Percentiles rank a stretch among this genome's conserved stretches.
phyloP scores from a whole-genome alignment of 306 rosid genomes.

The Cucumis sativus region DNA sequence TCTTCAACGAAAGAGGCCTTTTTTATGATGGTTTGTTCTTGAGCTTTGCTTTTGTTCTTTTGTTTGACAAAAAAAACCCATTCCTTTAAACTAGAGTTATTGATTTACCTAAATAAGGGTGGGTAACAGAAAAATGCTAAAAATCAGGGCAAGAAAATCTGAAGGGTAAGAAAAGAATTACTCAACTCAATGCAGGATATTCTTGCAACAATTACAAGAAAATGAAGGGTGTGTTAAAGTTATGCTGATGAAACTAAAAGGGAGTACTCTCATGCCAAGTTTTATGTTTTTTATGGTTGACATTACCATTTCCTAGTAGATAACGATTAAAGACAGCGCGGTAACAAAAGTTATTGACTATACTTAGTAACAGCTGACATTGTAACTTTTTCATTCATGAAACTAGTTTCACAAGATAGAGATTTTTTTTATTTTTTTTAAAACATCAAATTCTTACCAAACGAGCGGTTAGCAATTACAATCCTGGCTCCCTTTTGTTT shows the following conservation, averaged over 20 bases:
- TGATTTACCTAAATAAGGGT: background rate
- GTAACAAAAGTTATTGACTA: background rate
- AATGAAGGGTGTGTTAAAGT: background rate
- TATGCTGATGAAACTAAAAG: background rate
- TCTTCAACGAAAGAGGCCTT: background rate
- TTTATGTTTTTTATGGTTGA: background rate
- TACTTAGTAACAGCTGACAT: background rate
- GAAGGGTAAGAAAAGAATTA: background rate
- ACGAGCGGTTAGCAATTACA: constrained; percentile 90
- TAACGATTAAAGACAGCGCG: background rate
- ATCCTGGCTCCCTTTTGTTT: constrained; percentile 82
- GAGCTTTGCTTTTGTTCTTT: too few species aligned
- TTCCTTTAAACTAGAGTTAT: background rate
- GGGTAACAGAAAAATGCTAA: background rate
- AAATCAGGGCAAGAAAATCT: background rate
- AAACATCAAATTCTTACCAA: constrained; percentile 29
- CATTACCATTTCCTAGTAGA: background rate
- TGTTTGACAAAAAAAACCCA: too few species aligned
- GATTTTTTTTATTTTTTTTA: background rate
- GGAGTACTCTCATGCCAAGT: background rate
- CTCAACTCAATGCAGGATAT: background rate
- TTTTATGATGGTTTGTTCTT: too few species aligned
- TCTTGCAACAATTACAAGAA: background rate
- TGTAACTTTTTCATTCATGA: background rate
- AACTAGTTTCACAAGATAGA: background rate